Conservation (phyloP, 2,329 filamentous ascomycete genomes). For the Drechslerella coelobrocha region DNA sequence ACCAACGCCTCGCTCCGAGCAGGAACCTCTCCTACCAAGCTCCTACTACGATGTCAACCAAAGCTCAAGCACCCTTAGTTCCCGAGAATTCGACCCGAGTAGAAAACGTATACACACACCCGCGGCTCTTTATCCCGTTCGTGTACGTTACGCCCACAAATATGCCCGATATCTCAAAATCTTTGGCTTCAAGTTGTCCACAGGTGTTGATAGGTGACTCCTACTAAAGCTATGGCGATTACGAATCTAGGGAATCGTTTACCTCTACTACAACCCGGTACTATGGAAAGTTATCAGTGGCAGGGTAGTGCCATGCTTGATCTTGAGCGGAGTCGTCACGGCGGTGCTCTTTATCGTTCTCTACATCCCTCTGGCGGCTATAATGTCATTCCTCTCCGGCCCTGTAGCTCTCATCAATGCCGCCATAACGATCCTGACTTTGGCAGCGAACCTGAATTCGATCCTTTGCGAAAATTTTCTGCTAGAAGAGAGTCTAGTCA, state of each 20-base stretch:
- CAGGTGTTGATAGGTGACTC: neutral
- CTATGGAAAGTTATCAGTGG: constrained; percentile 35
- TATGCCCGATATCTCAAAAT: neutral
- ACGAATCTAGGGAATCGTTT: constrained; percentile 41
- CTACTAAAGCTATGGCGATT: constrained; percentile 1
- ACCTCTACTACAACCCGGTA: constrained; percentile 48
- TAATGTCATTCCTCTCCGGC: constrained; percentile 88
- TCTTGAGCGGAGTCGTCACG: constrained; percentile 84
- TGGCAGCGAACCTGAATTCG: constrained; percentile 69
- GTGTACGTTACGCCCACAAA: constrained; percentile 17
- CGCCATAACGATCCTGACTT: constrained; percentile 78
- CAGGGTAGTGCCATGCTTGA: constrained; percentile 73
- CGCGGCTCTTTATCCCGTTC: constrained; percentile 46
- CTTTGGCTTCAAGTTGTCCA: neutral
- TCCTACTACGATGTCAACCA: constrained; percentile 50
- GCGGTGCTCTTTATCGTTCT: constrained; percentile 85
- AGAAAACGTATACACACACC: constrained; percentile 47
- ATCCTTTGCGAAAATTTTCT: constrained; percentile 60
- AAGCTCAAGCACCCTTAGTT: constrained; percentile 45
- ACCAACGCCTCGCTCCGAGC: constrained; percentile 29
- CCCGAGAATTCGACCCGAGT: constrained; percentile 42
- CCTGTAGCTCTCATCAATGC: constrained; percentile 88
- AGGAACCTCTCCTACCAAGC: constrained; percentile 26
- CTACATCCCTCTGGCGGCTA: constrained; percentile 86
- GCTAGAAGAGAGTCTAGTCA: constrained; percentile 75